Evolutionary conservation across 805 yeast species (phyloP).

Genomic region (Ogataea philodendri): DNA sequence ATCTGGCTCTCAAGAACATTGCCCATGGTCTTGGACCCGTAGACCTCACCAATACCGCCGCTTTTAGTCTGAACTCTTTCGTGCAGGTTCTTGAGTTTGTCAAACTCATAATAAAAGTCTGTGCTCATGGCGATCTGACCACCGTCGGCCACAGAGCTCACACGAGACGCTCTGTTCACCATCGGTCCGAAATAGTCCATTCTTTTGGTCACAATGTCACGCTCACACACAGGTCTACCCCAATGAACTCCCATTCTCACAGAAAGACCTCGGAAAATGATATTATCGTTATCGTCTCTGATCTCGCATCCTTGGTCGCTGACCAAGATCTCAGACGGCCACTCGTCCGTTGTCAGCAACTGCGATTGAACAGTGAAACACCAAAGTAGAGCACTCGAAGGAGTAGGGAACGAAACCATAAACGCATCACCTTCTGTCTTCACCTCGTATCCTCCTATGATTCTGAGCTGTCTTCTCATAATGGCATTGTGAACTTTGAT

Average conservation of each 20-base stretch:
- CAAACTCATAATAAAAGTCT: slow-evolving; percentile 75
- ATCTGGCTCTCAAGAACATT: slow-evolving; percentile 61
- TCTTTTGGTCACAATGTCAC: slow-evolving; percentile 90
- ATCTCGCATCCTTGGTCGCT: slow-evolving; percentile 82
- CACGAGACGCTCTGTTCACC: slow-evolving; percentile 94
- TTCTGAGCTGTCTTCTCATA: slow-evolving; percentile 89
- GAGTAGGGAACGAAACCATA: slow-evolving; percentile 94
- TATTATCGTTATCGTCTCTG: slow-evolving; percentile 54
- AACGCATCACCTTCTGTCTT: slow-evolving; percentile 99
- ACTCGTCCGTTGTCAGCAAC: slow-evolving; percentile 70
- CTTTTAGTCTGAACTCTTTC: slow-evolving; percentile 36
- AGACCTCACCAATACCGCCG: slow-evolving; percentile 37
- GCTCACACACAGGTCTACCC: slow-evolving; percentile 96
- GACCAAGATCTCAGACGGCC: slow-evolving; percentile 92
- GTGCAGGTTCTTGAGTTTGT: slow-evolving; percentile 51
- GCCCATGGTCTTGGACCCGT: slow-evolving; percentile 39
- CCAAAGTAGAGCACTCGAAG: slow-evolving; percentile 88
- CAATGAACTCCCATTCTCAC: slow-evolving; percentile 99
- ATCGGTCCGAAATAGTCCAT: slow-evolving; percentile 99
- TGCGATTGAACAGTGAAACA: slow-evolving; percentile 90
- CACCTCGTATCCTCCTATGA: slow-evolving; percentile 96
- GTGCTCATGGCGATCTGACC: slow-evolving; percentile 91
- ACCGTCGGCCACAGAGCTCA: slow-evolving; percentile 93
- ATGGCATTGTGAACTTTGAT: slow-evolving; percentile 90
- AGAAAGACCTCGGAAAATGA: slow-evolving; percentile 81